Base-by-base conservation (phyloP, 2,329 filamentous ascomycete species). In the Neofusicoccum sp. region DNA sequence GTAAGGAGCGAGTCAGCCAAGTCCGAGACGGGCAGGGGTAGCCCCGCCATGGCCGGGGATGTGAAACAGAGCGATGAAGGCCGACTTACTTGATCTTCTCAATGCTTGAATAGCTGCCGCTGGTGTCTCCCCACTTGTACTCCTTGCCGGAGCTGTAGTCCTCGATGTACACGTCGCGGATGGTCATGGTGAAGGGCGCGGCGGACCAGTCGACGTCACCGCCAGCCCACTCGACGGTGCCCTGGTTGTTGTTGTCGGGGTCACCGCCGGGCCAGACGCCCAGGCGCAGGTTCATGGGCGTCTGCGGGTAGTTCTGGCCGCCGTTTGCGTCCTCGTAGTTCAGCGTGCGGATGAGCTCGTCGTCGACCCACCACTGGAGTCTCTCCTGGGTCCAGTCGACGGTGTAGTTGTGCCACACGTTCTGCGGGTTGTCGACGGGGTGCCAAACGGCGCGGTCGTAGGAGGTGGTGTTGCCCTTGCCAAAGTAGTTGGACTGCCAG, bases 171-270 rank as follows among this genome's bases (percentile, higher is more conserved):
- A 85, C 76, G 31, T 80, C 84, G 79, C 89, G 84, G 65, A 93
- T 82, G 63, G 84, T 86, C 89, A 93, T 93, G 67, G 81, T 86
- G 77, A 84, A 93, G 0, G 90, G 90, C 0, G 79, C 87, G 28
- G 83, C 69, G 53, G 72, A 70, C 72, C 87, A 93, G 71, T 91
- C 81, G 43, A 88, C 90, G 57, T 79, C 76, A 63, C 89, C 89
- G 65, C 87, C 88, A 60, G 85, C 84, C 86, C 86, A 89, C 62
- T 82, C 66, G 63, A 63, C 45, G 14, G 49, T 61, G 58, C 68
- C 69, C 14, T 65, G 64, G 36, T 68, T 64, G 66, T 76, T 75
- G 63, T 73, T 72, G 64, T 77, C 73, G 62, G 77, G 75, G 67
- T 82, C 77, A 60, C 85, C 84, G 58, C 79, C 85, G 49, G 85